Conservation (phyloP, 768 basidiomycete species). For the Leccinum imitatum region DNA sequence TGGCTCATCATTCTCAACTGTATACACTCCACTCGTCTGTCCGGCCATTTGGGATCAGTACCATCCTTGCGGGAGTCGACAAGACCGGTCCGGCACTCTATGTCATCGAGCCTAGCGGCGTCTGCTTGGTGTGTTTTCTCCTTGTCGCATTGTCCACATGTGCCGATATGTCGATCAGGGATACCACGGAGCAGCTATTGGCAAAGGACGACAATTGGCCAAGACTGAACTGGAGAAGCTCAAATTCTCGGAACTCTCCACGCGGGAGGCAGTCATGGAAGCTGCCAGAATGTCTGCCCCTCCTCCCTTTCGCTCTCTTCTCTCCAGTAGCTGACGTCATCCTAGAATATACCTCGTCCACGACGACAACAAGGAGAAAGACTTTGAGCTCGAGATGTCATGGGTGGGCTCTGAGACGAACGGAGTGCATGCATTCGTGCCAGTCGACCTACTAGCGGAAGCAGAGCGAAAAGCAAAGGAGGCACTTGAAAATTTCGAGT, state of each 20-base stretch:
- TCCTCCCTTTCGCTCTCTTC: background rate
- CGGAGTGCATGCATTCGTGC: slow-evolving; percentile 78
- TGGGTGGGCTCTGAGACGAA: slow-evolving; percentile 91
- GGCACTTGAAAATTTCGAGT: slow-evolving; percentile 70
- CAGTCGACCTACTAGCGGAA: slow-evolving; percentile 78
- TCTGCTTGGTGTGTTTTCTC: slow-evolving; percentile 67
- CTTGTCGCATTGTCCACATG: background rate
- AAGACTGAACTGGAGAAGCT: slow-evolving; percentile 99
- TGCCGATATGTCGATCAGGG: slow-evolving; percentile 51
- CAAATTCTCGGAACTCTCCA: slow-evolving; percentile 75
- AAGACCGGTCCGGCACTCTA: slow-evolving; percentile 83
- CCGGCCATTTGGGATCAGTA: slow-evolving; percentile 93
- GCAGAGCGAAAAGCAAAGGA: slow-evolving; percentile 89
- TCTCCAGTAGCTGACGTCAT: slow-evolving; percentile 8
- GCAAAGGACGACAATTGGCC: slow-evolving; percentile 96
- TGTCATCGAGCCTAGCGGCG: slow-evolving; percentile 93
- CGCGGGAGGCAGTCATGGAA: slow-evolving; percentile 84
- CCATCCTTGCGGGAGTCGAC: slow-evolving; percentile 88
- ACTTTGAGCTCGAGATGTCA: slow-evolving; percentile 96
- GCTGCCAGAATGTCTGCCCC: slow-evolving; percentile 88
- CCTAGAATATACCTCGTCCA: slow-evolving; percentile 93
- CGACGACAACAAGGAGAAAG: slow-evolving; percentile 97
- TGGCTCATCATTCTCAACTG: slow-evolving; percentile 88
- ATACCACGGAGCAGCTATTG: slow-evolving; percentile 94
- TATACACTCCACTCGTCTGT: slow-evolving; percentile 99